Base-by-base conservation (phyloP, 2,329 filamentous ascomycete species). In the Apiospora phragmitis region DNA sequence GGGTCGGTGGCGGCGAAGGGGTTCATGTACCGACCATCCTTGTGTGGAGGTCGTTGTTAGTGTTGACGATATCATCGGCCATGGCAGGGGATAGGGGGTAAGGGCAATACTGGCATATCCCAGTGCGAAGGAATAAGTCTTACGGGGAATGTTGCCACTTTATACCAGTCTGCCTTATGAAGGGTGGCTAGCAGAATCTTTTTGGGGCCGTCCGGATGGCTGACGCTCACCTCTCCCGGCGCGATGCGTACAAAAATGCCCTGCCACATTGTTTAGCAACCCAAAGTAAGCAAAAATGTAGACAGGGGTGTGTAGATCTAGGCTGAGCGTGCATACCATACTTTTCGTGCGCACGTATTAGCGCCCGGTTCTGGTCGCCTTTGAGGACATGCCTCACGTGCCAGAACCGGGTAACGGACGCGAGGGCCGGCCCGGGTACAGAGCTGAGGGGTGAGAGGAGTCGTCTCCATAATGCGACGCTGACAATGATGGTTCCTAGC, bases 171-270 rank as follows among this genome's bases (percentile, higher is more conserved):
- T 65, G 59, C 81, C 76, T 84, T 78, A 21, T 75, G 71, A 1
- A 81, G 72, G 3, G 77, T 76, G 1, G 75, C 75, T 42, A 80
- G 73, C 1, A 85, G 77, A 7, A 85, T 75, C 68, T 78, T 75
- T 21, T 76, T 77, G 24, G 84, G 76, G 21, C 79, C 83, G 71
- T 83, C 80, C 1, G 82, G 80, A 72, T 85, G 80, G 69, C 79
- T 79, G 38, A 85, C 78, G 70, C 81, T 83, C 71, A 85, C 79
- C 77, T 85, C 83, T 67, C 84, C 81, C 32, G 80, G 77, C 7
- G 77, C 77, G 43, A 85, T 83, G 12, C 84, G 82, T 32, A 85
- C 80, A 71, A 85, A 85, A 84, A 38, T 80, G 73, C 4, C 79
- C 78, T 82, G 47, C 8, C 14, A 1, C 18, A 3, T n/a, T 24